Evolutionary conservation across 805 yeast genomes (phyloP).

Genomic region (Candida verbasci): DNA sequence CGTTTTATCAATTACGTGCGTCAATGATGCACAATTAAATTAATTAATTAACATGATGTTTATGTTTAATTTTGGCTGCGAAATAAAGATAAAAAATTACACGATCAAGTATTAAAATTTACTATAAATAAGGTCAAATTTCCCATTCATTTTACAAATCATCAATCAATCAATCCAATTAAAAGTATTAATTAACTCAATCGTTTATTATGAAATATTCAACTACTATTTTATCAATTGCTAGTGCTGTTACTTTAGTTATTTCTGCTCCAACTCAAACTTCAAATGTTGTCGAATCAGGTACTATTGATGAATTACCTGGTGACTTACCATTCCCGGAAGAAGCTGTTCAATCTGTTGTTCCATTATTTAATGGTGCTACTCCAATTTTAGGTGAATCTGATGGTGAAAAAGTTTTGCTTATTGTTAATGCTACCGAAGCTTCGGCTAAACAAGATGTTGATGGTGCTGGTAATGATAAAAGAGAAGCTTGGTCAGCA

Average conservation of each 20-base stretch:
- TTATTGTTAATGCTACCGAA: conserved; percentile 4
- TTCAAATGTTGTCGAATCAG: neutral
- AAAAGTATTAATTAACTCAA: neutral
- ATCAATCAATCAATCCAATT: conserved; percentile 1
- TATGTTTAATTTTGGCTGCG: neutral
- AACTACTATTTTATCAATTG: neutral
- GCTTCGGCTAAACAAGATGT: neutral
- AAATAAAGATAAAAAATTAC: neutral
- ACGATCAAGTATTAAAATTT: neutral
- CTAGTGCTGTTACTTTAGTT: neutral
- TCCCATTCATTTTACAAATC: neutral
- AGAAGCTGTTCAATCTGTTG: conserved; percentile 2
- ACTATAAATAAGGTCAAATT: neutral
- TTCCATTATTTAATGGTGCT: neutral
- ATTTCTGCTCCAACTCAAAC: neutral
- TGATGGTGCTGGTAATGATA: neutral
- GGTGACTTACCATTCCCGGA: neutral
- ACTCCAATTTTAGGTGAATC: conserved; percentile 1
- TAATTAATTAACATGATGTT: no score
- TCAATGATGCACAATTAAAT: neutral
- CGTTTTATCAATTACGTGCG: neutral
- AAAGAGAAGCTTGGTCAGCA: neutral
- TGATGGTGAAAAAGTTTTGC: neutral
- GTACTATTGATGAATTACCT: neutral
- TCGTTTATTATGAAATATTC: neutral